Evolutionary conservation across 176 grass and related monocot genomes (phyloP), one percentile per base, ranked within the genome.

Genomic region (Rhynchospora pubera): DNA sequence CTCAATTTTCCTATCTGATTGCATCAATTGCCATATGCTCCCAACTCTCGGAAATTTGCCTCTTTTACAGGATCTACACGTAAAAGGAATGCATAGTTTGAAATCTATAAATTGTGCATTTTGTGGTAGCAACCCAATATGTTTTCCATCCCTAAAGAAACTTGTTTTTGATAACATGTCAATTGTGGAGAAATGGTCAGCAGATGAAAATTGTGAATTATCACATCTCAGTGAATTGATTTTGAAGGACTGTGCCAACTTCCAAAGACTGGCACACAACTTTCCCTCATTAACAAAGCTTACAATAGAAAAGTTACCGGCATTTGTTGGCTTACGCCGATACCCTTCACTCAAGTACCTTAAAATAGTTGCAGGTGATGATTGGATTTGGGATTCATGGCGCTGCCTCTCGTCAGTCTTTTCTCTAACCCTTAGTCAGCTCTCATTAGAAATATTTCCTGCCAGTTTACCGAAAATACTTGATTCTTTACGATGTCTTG

Each of bases 331-430:
- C 21, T n/a, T 88, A 23, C 58, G 5, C 30, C 48, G 7, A 6
- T 91, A 75, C 32, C 86, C 78, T 22, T 83, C 65, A 43, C 86
- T 91, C n/a, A 65, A 61, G 19, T 39, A 70, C 5, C 26, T 88
- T 6, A 57, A 88, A 5, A 47, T 84, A 11, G 43, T 5, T 47
- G 57, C 57, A 42, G 44, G 45, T 45, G 80, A 46, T 52, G 23
- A 86, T n/a, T 91, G 89, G 89, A 88, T 91, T 81, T 81, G 47
- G 80, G 30, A 6, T 24, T 84, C 79, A 26, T 84, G 83, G 86
- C 7, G 0, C 16, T 60, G 32, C 52, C 86, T 91, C 19, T 57
- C 80, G 65, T 81, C 19, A 13, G 51, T 85, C 18, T 28, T 43
- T 73, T 86, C 77, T 6, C 26, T 91, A 55, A 84, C 64, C 23